Conservation (phyloP, 257 asterid genomes). For the Phtheirospermum japonicum region DNA sequence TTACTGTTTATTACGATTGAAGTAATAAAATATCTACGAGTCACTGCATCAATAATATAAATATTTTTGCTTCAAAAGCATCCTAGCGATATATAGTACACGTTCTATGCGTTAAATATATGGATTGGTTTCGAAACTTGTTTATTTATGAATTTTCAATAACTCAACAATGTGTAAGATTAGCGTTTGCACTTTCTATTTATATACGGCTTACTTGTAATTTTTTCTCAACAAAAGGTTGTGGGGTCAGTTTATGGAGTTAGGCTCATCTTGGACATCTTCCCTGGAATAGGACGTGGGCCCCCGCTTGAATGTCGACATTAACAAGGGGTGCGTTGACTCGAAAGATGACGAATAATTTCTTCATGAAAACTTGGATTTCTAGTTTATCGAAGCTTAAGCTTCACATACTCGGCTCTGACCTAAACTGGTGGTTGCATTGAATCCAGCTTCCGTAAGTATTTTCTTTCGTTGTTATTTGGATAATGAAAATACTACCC, state of each 20-base stretch:
- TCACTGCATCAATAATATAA: too few relatives aligned
- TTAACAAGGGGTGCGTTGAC: conserved; percentile 73
- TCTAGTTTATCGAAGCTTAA: conserved; percentile 70
- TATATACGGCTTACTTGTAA: too few relatives aligned
- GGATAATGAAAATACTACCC: background rate
- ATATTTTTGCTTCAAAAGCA: too few relatives aligned
- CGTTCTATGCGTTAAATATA: too few relatives aligned
- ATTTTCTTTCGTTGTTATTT: background rate
- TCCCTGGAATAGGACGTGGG: conserved; percentile 60
- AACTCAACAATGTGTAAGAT: too few relatives aligned
- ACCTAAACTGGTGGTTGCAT: conserved; percentile 91
- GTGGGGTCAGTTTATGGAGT: conserved; percentile 82
- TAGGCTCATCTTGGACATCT: conserved; percentile 45
- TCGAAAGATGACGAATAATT: conserved; percentile 42
- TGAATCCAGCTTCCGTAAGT: conserved; percentile 94
- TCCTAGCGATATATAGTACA: too few relatives aligned
- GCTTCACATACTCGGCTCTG: conserved; percentile 86
- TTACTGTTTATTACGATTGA: too few relatives aligned
- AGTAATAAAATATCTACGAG: too few relatives aligned
- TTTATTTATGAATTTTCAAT: too few relatives aligned
- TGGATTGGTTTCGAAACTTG: too few relatives aligned
- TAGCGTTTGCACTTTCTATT: too few relatives aligned
- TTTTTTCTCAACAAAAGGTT: conserved; percentile 39
- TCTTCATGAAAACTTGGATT: conserved; percentile 88
- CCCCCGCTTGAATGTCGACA: conserved; percentile 67